Conservation (phyloP, 192 early-diverging fungal species). For the Phlyctochytrium planicorne region DNA sequence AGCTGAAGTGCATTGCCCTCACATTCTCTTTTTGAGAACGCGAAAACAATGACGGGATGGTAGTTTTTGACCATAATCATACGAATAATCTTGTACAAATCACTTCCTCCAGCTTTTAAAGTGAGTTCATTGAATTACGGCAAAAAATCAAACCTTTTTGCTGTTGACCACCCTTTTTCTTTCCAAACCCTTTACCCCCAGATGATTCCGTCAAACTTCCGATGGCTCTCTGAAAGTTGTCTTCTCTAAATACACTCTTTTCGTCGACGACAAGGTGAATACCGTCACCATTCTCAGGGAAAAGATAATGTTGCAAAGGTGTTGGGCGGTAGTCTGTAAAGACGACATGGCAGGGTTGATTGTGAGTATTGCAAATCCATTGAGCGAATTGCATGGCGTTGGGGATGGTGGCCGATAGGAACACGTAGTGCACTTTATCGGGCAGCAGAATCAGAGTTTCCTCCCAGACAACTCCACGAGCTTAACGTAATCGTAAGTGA, state of each 20-base stretch:
- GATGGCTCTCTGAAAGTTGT: conserved; percentile 93
- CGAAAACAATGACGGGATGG: conserved; percentile 98
- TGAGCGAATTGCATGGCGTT: conserved; percentile 99
- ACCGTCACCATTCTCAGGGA: conserved; percentile 86
- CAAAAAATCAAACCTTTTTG: conserved; percentile 20
- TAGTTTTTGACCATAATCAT: conserved; percentile 95
- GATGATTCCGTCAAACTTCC: conserved; percentile 59
- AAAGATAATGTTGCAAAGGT: conserved; percentile 95
- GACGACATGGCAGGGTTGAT: conserved; percentile 97
- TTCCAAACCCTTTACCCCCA: conserved; percentile 28
- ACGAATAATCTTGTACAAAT: conserved; percentile 92
- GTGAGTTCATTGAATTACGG: neutral
- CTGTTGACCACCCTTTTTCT: conserved; percentile 50
- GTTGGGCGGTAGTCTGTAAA: conserved; percentile 97
- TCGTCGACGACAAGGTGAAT: conserved; percentile 97
- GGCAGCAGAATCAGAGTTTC: conserved; percentile 96
- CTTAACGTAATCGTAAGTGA: conserved; percentile 38
- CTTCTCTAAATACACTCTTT: conserved; percentile 90
- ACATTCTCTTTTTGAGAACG: conserved; percentile 92
- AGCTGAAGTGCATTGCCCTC: conserved; percentile 88
- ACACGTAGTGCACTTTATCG: conserved; percentile 87
- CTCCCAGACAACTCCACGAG: conserved; percentile 98
- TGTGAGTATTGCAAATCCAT: conserved; percentile 95
- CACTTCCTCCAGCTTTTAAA: conserved; percentile 52
- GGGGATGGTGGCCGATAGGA: conserved; percentile 97